Base-by-base conservation (phyloP, 805 yeast species). In the Ogataea degrootiae region DNA sequence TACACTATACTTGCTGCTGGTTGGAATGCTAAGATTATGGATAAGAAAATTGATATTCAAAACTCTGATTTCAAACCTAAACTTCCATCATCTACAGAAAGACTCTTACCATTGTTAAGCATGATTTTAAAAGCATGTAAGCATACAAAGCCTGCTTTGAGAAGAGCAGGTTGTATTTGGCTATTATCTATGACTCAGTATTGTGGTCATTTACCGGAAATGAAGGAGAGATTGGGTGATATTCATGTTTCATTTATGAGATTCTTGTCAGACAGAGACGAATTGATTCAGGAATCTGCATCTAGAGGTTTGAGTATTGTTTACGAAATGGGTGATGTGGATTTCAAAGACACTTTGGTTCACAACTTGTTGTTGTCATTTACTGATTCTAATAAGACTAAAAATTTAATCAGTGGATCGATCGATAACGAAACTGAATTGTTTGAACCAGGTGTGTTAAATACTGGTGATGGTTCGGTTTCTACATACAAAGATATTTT, bases 401-500 rank as follows among this genome's bases (percentile, higher is more conserved):
- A 71, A 5, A 68, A 68, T 26, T 58, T 80, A 15, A 62, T 76
- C 2, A 71, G 90, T 5, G 96, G 96, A 1, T 71, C 84, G 1
- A 78, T 91, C 16, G 82, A 83, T 12, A 80, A 73, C 15, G 97
- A 89, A 0, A 90, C 97, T 0, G 80, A 89, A 60, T 68, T 92
- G 12, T 92, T 92, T 62, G 96, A 88, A 39, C 83, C 87, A 1
- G 96, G 96, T 36, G 74, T 80, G 5, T 67, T 92, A 56, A 84
- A 77, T 43, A 87, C 96, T 0, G 85, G 83, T 41, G 94, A 87
- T 51, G 90, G 92, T 1, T 86, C 96, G 0, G 82, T 92, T 4
- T 86, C 96, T 0, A 91, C 98, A 0, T 92, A 92, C 63, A 87
- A 85, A 58, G 99, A 92, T 65, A 87, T 92, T 31, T 72, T 92